phyloP scores from a whole-genome alignment of 2,329 filamentous ascomycete genomes.

The Cladosporium oxysporum region DNA sequence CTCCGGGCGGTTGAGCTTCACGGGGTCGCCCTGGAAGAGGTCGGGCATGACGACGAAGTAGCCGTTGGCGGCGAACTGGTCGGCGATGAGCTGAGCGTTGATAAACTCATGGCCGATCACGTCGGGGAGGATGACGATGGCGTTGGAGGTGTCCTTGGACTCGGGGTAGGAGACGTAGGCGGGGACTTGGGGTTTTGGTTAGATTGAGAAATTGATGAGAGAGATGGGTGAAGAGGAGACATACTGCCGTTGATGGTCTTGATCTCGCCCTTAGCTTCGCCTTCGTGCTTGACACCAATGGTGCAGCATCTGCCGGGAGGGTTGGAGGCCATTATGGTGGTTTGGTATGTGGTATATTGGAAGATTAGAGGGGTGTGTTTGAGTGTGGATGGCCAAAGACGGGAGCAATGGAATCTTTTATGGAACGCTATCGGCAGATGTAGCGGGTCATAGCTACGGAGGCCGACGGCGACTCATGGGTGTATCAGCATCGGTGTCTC shows the following conservation, averaged over 20 bases:
- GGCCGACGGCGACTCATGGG: not conserved
- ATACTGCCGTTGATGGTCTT: slow-evolving; percentile 38
- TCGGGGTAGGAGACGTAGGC: slow-evolving; percentile 59
- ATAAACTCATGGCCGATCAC: slow-evolving; percentile 59
- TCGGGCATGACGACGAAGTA: slow-evolving; percentile 71
- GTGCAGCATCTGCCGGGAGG: slow-evolving; percentile 41
- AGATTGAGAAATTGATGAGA: slow-evolving; percentile 2
- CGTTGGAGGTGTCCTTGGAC: slow-evolving; percentile 54
- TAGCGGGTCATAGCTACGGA: not conserved
- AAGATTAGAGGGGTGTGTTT: not conserved
- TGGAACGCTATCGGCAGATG: not conserved
- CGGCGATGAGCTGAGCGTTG: slow-evolving; percentile 63
- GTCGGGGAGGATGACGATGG: slow-evolving; percentile 60
- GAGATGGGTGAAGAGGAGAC: not conserved
- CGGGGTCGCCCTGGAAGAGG: slow-evolving; percentile 66
- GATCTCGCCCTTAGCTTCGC: slow-evolving; percentile 36
- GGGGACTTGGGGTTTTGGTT: slow-evolving; percentile 43
- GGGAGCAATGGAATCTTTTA: not conserved
- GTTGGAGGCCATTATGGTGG: slow-evolving; percentile 38
- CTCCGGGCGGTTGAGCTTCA: slow-evolving; percentile 54
- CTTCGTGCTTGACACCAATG: slow-evolving; percentile 42
- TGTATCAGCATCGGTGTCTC: not conserved
- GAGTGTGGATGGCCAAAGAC: not conserved
- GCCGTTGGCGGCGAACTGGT: slow-evolving; percentile 72
- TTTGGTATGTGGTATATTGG: not conserved